A percentile compares a stretch with the other conserved stretches of the same genome.
Evolutionary conservation across 2,329 filamentous ascomycete species (phyloP).

Genomic region (Bipolaris oryzae): DNA sequence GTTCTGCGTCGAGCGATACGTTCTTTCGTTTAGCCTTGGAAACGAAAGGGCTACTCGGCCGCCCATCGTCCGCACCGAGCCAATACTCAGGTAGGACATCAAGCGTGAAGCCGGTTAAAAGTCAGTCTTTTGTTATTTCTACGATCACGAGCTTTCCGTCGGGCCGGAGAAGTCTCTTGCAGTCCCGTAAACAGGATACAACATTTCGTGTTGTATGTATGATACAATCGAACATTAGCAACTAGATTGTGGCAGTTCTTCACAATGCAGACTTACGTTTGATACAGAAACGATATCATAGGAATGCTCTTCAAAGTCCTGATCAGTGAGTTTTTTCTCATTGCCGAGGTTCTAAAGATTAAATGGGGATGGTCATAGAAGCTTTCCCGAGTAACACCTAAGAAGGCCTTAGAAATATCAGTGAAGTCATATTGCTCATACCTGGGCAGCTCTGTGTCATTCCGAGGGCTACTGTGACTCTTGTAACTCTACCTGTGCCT

Average conservation of each 20-base stretch:
- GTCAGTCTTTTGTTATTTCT: slow-evolving; percentile 39
- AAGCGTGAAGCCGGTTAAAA: slow-evolving; percentile 2
- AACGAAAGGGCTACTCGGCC: slow-evolving; percentile 21
- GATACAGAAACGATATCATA: not conserved
- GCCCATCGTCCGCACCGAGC: slow-evolving; percentile 15
- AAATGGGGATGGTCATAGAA: not conserved
- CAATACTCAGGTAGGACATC: slow-evolving; percentile 24
- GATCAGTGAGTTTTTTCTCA: not conserved
- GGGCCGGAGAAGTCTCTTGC: slow-evolving; percentile 36
- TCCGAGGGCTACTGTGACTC: not conserved
- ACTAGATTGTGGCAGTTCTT: not conserved
- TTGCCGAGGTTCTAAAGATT: not conserved
- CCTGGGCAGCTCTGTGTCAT: not conserved
- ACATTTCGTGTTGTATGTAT: slow-evolving; percentile 23
- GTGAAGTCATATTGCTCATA: not conserved
- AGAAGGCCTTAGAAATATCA: not conserved
- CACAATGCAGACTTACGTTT: not conserved
- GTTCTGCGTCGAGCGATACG: slow-evolving; percentile 42
- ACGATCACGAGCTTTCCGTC: slow-evolving; percentile 55
- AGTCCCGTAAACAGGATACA: slow-evolving; percentile 18
- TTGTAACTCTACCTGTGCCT: not conserved
- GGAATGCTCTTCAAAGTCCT: not conserved
- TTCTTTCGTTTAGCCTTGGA: slow-evolving; percentile 39
- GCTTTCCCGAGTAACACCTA: not conserved
- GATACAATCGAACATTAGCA: slow-evolving; percentile 1